Evolutionary conservation across 345 rosid species (phyloP).

Genomic region (Schrenkiella parvula): DNA sequence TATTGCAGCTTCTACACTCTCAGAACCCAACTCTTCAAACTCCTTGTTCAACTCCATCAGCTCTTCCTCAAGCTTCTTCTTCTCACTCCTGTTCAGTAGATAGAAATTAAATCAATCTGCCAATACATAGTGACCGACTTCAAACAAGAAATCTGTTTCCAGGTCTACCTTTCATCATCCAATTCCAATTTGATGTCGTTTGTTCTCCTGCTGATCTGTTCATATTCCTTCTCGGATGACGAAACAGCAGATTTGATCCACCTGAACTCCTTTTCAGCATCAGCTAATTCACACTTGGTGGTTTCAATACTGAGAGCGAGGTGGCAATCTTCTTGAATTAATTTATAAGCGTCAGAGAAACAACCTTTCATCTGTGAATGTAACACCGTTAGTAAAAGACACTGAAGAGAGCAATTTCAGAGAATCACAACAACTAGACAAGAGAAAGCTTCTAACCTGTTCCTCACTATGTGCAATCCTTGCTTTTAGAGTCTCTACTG

Average conservation of each 20-base stretch:
- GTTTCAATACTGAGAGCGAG: conserved; percentile 56
- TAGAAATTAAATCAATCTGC: neutral
- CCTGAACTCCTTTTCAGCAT: conserved; percentile 83
- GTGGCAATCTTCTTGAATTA: conserved; percentile 73
- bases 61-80: conserved; percentile 74
- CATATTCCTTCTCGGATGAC: conserved; percentile 80
- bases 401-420: neutral
- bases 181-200: conserved; percentile 50
- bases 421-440: neutral
- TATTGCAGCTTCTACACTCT: conserved; percentile 83
- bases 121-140: neutral
- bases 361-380: conserved; percentile 68
- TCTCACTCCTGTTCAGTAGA: conserved; percentile 51
- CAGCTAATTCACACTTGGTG: conserved; percentile 70
- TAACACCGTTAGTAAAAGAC: conserved; percentile 7
- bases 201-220: conserved; percentile 59
- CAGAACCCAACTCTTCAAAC: conserved; percentile 61
- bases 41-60: conserved; percentile 54
- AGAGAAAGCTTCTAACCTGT: conserved; percentile 45
- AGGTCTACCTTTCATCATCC: conserved; percentile 61
- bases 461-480: conserved; percentile 69
- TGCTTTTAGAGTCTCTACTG: conserved; percentile 54
- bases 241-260: conserved; percentile 71
- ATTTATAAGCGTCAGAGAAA: conserved; percentile 55
- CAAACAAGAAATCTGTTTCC: neutral